Evolutionary conservation across 1,139 yeast species (phyloP).

Genomic region (Pichia sp.): DNA sequence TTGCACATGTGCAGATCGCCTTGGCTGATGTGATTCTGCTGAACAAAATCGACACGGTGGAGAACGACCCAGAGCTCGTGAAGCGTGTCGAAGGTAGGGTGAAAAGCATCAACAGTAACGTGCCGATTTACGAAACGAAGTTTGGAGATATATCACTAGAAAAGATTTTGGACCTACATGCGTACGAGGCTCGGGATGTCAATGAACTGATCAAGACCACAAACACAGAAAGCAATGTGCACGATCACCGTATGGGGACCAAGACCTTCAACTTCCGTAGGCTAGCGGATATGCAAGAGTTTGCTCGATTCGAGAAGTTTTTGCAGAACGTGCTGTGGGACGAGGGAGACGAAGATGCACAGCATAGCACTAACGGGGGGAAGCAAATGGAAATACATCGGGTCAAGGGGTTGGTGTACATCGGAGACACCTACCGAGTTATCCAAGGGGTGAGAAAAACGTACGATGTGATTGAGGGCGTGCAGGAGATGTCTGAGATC

Average conservation of each 20-base stretch:
- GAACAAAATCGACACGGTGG: slow-evolving; percentile 66
- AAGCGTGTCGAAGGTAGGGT: slow-evolving; percentile 36
- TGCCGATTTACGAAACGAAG: slow-evolving; percentile 62
- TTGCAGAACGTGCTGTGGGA: slow-evolving; percentile 73
- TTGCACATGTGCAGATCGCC: slow-evolving; percentile 88
- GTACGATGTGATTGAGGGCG: slow-evolving; percentile 68
- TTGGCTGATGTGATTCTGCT: slow-evolving; percentile 77
- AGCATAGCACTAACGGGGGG: slow-evolving; percentile 28
- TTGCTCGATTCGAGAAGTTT: slow-evolving; percentile 50
- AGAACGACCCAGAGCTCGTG: slow-evolving; percentile 30
- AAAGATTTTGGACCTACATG: slow-evolving; percentile 69
- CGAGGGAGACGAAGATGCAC: slow-evolving; percentile 22
- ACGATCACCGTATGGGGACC: slow-evolving; percentile 62
- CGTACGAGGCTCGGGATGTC: slow-evolving; percentile 49
- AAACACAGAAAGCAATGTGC: slow-evolving; percentile 29
- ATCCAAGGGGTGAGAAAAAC: slow-evolving; percentile 95
- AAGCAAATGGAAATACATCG: slow-evolving; percentile 64
- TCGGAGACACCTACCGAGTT: slow-evolving; percentile 45
- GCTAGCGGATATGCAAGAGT: slow-evolving; percentile 33
- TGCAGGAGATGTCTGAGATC: slow-evolving; percentile 32
- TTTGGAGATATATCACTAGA: slow-evolving; percentile 68
- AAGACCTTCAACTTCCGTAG: slow-evolving; percentile 52
- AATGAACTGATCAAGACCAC: slow-evolving; percentile 16
- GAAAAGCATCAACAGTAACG: slow-evolving; percentile 57
- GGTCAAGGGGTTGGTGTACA: slow-evolving; percentile 68